Base-by-base conservation (phyloP, 306 rosid species). In the Cucurbita pepo region DNA sequence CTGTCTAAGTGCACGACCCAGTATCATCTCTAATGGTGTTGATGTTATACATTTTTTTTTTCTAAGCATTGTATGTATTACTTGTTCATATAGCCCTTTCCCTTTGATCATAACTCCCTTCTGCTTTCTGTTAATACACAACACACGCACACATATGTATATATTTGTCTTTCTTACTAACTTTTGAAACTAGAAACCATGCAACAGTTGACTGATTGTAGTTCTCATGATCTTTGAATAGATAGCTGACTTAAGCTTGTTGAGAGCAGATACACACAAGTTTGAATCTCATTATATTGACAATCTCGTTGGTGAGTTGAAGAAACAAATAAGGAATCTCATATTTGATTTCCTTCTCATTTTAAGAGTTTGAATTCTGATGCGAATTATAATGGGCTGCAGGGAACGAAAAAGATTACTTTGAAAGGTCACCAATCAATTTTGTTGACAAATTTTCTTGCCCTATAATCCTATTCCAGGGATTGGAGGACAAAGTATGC, bases 401-500 rank as follows among this genome's bases (percentile, higher is more conserved):
- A 94, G 97, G 99, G 70, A 80, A 76, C 70, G 89, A 91, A 56
- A 78, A 82, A 80, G 85, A 75, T 71, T 91, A 52, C 77, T 79
- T 76, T 44, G 91, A 91, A 65, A 87, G 91, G 83, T 87, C 97
- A 18, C 99, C 99, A 0, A 88, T 94, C 79, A 91, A 91, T 81
- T 89, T 78, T 56, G 86, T 85, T 40, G 88, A 89, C 57, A 82
- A 89, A 34, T 89, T 94, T 80, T 91, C 99, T 69, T 91, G 96
- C 80, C 96, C 97, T 38, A 83, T 88, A 75, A 94, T 94, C 50
- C 76, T 94, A 59, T 94, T 94, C 76, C 99, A 94, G 82, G 99
- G 99, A 73, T 77, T 89, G 84, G 96, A 94, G 16, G 99, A 94
- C 85, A 94, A 90, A 89, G 98, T 91, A 76, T 48, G 73, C 73